Evolutionary conservation across 495 filamentous ascomycete genomes (phyloP).

Genomic region (Staphylotrichum tortipilum): DNA sequence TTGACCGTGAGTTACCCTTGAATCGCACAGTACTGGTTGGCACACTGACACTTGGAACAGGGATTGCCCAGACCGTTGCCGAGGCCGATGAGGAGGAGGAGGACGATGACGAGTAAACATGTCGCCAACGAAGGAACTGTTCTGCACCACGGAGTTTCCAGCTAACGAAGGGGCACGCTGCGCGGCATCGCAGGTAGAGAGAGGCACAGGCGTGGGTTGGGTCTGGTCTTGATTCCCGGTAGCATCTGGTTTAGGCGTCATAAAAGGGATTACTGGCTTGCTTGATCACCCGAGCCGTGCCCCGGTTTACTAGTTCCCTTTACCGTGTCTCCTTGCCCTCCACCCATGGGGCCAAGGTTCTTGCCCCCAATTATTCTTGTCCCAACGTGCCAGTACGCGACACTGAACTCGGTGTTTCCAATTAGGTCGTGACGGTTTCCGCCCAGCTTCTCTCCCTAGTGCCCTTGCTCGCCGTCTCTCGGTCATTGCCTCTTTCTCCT

Average conservation of each 20-base stretch:
- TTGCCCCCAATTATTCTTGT: no score
- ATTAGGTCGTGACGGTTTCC: no score
- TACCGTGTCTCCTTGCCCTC: no score
- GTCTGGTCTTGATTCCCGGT: conserved; percentile 26
- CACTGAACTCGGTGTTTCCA: no score
- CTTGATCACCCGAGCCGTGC: conserved; percentile 21
- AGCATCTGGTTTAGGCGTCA: conserved; percentile 34
- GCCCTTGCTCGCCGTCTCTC: no score
- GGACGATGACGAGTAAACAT: conserved; percentile 50
- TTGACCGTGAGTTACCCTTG: conserved; percentile 62
- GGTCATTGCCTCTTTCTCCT: no score
- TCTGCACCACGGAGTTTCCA: background rate
- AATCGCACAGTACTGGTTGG: background rate
- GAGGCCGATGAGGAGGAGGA: conserved; percentile 61
- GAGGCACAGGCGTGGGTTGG: conserved; percentile 18
- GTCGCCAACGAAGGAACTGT: background rate
- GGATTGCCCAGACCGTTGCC: conserved; percentile 65
- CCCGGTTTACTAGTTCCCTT: conserved; percentile 4
- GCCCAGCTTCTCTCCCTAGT: no score
- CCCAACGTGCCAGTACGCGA: no score
- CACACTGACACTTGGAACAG: conserved; percentile 22
- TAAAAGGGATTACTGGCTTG: conserved; percentile 30
- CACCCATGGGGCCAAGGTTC: no score
- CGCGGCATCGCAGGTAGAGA: conserved; percentile 4
- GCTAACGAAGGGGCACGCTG: background rate